Evolutionary conservation across 1,139 yeast genomes (phyloP).

Genomic region (Suhomyces atakaporum): DNA sequence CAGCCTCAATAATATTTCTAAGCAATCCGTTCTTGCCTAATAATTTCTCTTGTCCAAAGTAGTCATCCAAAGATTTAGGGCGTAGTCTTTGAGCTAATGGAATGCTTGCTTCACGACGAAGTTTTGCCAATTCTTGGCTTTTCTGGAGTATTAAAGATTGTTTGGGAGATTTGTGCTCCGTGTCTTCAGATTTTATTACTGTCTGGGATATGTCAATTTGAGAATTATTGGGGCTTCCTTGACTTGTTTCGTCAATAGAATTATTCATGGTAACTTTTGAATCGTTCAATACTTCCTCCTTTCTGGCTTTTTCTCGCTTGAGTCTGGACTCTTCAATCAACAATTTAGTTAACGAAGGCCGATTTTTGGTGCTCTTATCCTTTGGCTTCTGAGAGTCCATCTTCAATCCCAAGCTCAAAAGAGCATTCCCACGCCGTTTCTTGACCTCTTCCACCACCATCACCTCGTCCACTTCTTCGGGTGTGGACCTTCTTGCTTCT

Average conservation of each 20-base stretch:
- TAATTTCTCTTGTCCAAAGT: conserved; percentile 82
- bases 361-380: conserved; percentile 10
- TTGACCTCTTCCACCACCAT: conserved; percentile 7
- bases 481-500: conserved; percentile 10
- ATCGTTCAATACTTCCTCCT: neutral
- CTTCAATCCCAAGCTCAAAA: conserved; percentile 34
- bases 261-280: too few species aligned
- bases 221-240: neutral
- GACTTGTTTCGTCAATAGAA: too few species aligned
- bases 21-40: conserved; percentile 75
- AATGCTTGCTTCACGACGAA: conserved; percentile 50
- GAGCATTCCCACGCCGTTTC: conserved; percentile 20
- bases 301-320: conserved; percentile 1
- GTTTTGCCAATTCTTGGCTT: conserved; percentile 21
- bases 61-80: conserved; percentile 73
- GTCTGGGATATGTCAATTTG: too few species aligned
- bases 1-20: conserved; percentile 63
- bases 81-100: conserved; percentile 88
- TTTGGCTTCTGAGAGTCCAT: conserved; percentile 26
- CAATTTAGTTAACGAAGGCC: conserved; percentile 12
- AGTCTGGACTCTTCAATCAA: conserved; percentile 12
- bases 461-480: conserved; percentile 9
- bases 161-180: too few species aligned
- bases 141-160: conserved; percentile 9
- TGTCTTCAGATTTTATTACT: too few species aligned